Percentiles rank a stretch among this genome's conserved stretches.
Conservation (phyloP, 306 rosid species). For the Pyrus pyrifolia region DNA sequence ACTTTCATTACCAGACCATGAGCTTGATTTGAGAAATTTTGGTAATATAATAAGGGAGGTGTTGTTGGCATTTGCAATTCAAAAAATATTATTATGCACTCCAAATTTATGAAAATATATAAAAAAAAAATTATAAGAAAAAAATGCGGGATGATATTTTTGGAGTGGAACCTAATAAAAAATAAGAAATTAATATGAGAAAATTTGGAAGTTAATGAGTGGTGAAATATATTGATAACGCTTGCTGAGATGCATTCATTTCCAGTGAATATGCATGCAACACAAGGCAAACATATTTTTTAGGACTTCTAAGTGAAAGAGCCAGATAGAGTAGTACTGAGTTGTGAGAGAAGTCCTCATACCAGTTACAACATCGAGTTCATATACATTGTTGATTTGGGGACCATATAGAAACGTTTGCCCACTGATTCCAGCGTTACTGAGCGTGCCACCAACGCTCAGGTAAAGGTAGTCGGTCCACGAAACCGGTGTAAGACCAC, state of each 20-base stretch:
- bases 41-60: too few relatives aligned
- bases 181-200: not conserved
- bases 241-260: not conserved
- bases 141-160: too few relatives aligned
- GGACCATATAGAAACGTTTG: slow-evolving; percentile 74
- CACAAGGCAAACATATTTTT: not conserved
- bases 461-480: slow-evolving; percentile 79
- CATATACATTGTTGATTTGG: slow-evolving; percentile 64
- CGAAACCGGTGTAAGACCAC: slow-evolving; percentile 54
- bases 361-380: slow-evolving; percentile 79
- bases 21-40: not conserved
- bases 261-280: not conserved
- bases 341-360: not conserved
- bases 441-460: slow-evolving; percentile 80
- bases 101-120: too few relatives aligned
- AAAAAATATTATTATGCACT: too few relatives aligned
- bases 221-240: not conserved
- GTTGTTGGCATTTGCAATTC: not conserved
- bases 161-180: not conserved
- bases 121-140: too few relatives aligned
- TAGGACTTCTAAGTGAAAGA: not conserved
- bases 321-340: not conserved
- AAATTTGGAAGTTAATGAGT: not conserved
- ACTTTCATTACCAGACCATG: not conserved
- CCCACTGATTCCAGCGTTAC: slow-evolving; percentile 92